Evolutionary conservation across 2,329 filamentous ascomycete genomes (phyloP).

Genomic region (Colletotrichum higginsianum): DNA sequence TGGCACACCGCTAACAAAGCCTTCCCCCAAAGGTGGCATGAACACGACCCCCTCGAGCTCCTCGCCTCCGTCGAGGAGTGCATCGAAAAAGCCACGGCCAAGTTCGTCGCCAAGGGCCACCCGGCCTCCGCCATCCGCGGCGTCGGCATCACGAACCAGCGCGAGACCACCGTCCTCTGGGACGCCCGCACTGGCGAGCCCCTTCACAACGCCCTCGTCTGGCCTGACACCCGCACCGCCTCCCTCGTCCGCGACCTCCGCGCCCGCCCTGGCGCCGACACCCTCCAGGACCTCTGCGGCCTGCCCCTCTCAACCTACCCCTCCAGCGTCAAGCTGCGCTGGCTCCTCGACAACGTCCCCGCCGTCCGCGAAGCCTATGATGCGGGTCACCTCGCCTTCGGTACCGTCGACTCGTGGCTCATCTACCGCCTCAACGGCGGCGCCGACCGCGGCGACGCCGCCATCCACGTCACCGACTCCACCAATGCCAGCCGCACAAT

Average conservation of each 20-base stretch:
- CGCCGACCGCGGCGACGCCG: conserved; percentile 65
- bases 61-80: conserved; percentile 82
- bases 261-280: conserved; percentile 75
- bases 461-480: conserved; percentile 85
- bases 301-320: conserved; percentile 91
- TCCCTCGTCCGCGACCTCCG: conserved; percentile 83
- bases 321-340: conserved; percentile 87
- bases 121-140: conserved; percentile 78
- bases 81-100: conserved; percentile 81
- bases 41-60: conserved; percentile 86
- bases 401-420: conserved; percentile 91
- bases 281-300: conserved; percentile 80
- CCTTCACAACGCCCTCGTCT: conserved; percentile 88
- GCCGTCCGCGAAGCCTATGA: conserved; percentile 83
- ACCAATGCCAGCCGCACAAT: conserved; percentile 93
- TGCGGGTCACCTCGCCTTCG: conserved; percentile 82
- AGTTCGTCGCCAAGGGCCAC: conserved; percentile 81
- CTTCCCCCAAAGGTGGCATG: conserved; percentile 79
- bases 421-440: conserved; percentile 88
- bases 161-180: conserved; percentile 91
- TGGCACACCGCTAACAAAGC: neutral
- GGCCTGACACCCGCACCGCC: conserved; percentile 88
- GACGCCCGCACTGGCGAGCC: conserved; percentile 85
- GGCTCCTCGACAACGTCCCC: conserved; percentile 82
- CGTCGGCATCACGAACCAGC: conserved; percentile 91